Percentiles rank a stretch among this genome's conserved stretches.
Conservation (phyloP, 73 alveolate genomes). For the Paramecium bursaria region DNA sequence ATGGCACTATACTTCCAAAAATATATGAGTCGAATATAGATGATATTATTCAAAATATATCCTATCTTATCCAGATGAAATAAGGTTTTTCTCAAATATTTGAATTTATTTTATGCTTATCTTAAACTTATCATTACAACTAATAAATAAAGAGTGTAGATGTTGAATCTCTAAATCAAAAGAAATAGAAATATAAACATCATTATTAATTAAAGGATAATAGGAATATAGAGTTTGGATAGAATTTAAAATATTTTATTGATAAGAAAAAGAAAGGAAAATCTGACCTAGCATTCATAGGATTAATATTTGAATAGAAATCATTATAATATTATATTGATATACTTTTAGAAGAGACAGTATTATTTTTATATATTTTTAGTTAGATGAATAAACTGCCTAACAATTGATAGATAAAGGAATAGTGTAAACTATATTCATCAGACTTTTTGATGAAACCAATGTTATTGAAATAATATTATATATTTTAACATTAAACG, state of each 20-base stretch:
- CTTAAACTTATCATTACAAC: not conserved
- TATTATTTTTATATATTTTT: not conserved
- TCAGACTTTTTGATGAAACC: conserved; percentile 19
- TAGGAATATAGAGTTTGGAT: conserved; percentile 8
- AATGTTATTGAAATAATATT: not conserved
- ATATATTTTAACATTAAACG: not conserved
- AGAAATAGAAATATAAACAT: conserved; percentile 1
- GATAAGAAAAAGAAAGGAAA: conserved; percentile 20
- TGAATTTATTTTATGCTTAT: not conserved
- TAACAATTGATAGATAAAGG: conserved; percentile 4
- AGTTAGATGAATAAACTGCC: conserved; percentile 4
- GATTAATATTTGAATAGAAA: conserved; percentile 1
- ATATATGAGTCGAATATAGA: not conserved
- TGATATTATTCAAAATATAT: not conserved
- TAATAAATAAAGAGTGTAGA: not conserved
- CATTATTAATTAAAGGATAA: not conserved
- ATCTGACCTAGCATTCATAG: not conserved
- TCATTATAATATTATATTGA: not conserved
- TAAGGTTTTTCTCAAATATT: conserved; percentile 18
- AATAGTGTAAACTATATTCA: not conserved
- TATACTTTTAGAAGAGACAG: not conserved
- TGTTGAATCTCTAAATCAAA: not conserved
- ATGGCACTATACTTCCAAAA: not conserved
- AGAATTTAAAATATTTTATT: not conserved
- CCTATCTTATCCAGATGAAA: not conserved